Percentiles rank a stretch among this genome's conserved stretches.
Conservation (phyloP, 2,329 filamentous ascomycete genomes). For the Talaromyces sp. region DNA sequence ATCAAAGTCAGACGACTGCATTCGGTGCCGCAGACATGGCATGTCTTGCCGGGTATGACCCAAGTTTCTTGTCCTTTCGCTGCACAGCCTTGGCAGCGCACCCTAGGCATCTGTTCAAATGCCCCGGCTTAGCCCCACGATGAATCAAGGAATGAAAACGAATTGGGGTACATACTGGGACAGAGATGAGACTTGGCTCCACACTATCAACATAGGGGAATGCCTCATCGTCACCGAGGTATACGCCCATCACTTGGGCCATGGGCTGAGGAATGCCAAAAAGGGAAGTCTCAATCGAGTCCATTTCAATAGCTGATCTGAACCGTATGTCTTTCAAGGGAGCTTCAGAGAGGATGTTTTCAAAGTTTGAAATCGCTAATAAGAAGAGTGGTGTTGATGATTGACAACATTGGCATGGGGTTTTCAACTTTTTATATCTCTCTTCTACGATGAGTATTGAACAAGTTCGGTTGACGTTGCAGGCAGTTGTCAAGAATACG, state of each 20-base stretch:
- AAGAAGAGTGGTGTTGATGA: neutral
- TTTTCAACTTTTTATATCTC: neutral
- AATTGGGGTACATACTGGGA: neutral
- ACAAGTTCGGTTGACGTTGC: neutral
- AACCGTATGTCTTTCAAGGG: neutral
- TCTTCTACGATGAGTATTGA: neutral
- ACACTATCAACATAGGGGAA: neutral
- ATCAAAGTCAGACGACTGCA: neutral
- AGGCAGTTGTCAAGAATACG: neutral
- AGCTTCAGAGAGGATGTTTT: neutral
- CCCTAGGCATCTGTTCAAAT: slow-evolving; percentile 6
- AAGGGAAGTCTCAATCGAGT: neutral
- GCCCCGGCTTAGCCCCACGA: neutral
- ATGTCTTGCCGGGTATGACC: slow-evolving; percentile 11
- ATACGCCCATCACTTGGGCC: neutral
- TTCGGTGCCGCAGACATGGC: slow-evolving; percentile 10
- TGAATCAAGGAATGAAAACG: neutral
- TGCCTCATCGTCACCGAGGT: neutral
- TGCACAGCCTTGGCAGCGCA: slow-evolving; percentile 4
- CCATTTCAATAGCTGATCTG: neutral
- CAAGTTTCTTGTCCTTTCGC: slow-evolving; percentile 9
- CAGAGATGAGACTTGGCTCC: neutral
- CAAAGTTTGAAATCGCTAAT: neutral
- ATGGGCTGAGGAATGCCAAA: neutral
- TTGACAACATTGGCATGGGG: neutral